These are phyloP conservation scores for Rhododendron kiyosumense DNA, from an alignment of 148 eudicot genomes.

Conservation along the genomic window DNA sequence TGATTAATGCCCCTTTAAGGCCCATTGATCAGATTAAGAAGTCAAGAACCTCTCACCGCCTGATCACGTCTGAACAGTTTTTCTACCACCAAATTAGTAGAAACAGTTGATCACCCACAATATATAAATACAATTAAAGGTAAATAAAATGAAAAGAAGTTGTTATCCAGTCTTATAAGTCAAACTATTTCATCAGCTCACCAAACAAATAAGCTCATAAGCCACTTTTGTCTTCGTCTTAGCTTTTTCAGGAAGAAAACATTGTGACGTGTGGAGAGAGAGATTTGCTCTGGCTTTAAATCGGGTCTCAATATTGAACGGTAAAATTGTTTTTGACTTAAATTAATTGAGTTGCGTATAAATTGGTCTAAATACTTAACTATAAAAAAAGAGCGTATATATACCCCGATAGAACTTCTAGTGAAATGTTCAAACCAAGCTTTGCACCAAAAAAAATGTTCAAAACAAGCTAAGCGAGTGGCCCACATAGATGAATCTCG, in stretches of 20 bases:
- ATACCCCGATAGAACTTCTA: too few relatives aligned
- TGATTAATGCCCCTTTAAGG: not conserved
- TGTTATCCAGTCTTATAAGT: not conserved
- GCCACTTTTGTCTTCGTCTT: not conserved
- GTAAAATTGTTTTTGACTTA: too few relatives aligned
- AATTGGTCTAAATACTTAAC: too few relatives aligned
- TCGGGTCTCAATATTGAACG: too few relatives aligned
- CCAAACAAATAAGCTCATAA: not conserved
- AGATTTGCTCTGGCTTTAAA: too few relatives aligned
- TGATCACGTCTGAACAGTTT: not conserved
- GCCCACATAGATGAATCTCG: too few relatives aligned
- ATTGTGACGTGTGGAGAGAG: not conserved
- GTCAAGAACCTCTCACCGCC: not conserved
- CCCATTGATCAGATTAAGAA: not conserved
- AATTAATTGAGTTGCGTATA: too few relatives aligned
- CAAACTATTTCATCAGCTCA: slow-evolving; percentile 11
- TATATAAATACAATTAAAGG: not conserved
- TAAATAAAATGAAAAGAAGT: too few relatives aligned
- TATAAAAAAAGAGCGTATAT: too few relatives aligned
- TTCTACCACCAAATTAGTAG: not conserved
- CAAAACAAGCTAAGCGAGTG: too few relatives aligned
- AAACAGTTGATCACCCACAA: not conserved
- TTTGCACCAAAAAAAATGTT: too few relatives aligned
- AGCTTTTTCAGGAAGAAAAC: not conserved
- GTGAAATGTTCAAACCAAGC: too few relatives aligned